Evolutionary conservation across 495 filamentous ascomycete species (phyloP), one percentile per base, ranked within the genome.

Genomic region (Aspergillus bridgeri): DNA sequence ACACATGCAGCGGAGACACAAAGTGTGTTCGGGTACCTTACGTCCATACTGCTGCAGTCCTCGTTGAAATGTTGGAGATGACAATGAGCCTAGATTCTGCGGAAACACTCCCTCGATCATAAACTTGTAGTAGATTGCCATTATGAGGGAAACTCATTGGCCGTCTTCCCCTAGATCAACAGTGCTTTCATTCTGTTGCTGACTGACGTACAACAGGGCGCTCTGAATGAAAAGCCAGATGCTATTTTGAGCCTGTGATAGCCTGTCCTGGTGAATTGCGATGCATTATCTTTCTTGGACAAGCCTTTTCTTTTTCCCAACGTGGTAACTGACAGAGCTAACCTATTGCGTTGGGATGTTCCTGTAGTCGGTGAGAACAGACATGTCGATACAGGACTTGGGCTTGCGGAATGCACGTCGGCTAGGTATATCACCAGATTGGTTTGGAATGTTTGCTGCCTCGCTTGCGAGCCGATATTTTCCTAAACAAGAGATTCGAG

Each of bases 151-250:
- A 29, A 81, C 83, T 3, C 79, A 74, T 15, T 73, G 57, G 0
- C 88, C 81, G 64, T 91, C 88, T 60, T 91, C 88, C 88, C 88
- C 91, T 0, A 91, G 79, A 67, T 91, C 76, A 50, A 68, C 77
- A 18, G 68, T 69, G 11, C 61, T 74, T 33, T 73, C 55, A 50
- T 72, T 76, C 89, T 88, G 92, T 72, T 91, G 87, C 64, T 90
- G 83, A 3, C 83, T 79, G 18, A 89, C 81, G 61, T 90, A 90
- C 42, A 78, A 71, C 20, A 86, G 62, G 57, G 85, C 83, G 50
- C 84, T 84, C 17, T 73, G 69, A 19, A 86, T 80, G 48, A 83
- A 73, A 0, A 81, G 80, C 81, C 79, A 83, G 23, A 81, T 72
- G 19, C 76, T 69, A 8, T 60, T 60, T 38, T 69, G 66, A 2